Percentiles rank a stretch among this genome's conserved stretches.
phyloP scores from a whole-genome alignment of 2,329 filamentous ascomycete species.

The Epichloe sibirici region DNA sequence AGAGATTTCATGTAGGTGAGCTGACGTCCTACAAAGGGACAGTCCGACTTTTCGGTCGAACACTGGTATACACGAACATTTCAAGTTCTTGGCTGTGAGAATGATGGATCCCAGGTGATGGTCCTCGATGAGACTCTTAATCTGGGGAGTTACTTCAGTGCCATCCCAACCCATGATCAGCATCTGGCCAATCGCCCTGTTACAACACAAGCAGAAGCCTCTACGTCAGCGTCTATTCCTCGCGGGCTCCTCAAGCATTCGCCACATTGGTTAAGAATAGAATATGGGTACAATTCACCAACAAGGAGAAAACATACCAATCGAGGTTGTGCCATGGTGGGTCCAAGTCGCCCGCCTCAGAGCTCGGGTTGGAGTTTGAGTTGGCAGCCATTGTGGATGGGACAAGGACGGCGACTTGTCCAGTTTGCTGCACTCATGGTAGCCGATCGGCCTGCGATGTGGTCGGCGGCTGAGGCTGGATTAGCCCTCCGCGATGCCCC shows the following conservation, averaged over 20 bases:
- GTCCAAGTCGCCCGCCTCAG: constrained; percentile 28
- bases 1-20: neutral
- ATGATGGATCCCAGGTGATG: constrained; percentile 83
- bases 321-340: constrained; percentile 65
- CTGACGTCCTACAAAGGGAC: neutral
- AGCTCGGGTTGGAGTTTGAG: constrained; percentile 14
- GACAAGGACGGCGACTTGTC: constrained; percentile 13
- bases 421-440: constrained; percentile 10
- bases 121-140: constrained; percentile 66
- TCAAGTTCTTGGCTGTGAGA: constrained; percentile 73
- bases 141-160: constrained; percentile 71
- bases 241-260: neutral
- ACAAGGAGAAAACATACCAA: constrained; percentile 41
- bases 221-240: constrained; percentile 1
- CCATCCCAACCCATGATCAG: constrained; percentile 82
- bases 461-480: constrained; percentile 1
- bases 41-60: too few species aligned
- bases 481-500: neutral
- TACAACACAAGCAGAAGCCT: neutral
- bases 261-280: neutral
- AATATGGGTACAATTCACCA: neutral
- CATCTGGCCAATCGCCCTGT: constrained; percentile 61
- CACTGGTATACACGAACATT: constrained; percentile 43
- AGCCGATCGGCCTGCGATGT: neutral
- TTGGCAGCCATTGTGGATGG: constrained; percentile 14